Evolutionary conservation across 345 rosid species (phyloP), one percentile per base, ranked within the genome.

Genomic region (Raphanus raphanistrum): DNA sequence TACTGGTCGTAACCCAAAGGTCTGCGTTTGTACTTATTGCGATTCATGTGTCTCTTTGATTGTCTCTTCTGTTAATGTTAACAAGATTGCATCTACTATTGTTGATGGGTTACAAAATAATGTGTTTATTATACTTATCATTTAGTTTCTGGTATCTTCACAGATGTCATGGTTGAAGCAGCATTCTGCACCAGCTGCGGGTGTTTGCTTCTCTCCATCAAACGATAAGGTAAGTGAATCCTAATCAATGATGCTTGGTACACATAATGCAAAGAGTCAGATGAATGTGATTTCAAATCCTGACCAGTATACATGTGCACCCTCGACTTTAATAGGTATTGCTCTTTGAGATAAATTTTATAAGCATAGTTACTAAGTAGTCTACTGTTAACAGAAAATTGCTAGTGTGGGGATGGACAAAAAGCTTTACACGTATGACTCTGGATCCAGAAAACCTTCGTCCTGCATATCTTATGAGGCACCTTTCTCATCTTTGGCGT

Each of bases 331-430:
- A 21, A 68, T 61, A 59, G 54, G 59, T 36, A 13, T 35, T 61
- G 35, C 71, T 68, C 28, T 66, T 67, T 74, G 45, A 43, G 26
- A 74, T 64, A 9, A 65, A 73, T 58, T 54, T 48, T 16, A 45
- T 32, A 21, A 26, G 26, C 70, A 28, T 21, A 38, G 68, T 69
- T 31, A n/a, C 32, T 43, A 69, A 55, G 61, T 79, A 63, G 62
- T 52, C 58, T 80, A 26, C 68, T 58, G 50, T 59, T 80, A 69
- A 79, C 93, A 96, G 99, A 88, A 87, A 60, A 88, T 96, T 68
- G 94, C 92, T 66, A 96, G 96, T 71, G 91, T 96, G 82, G 99
- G 99, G 68, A 82, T 93, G 85, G 98, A 96, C 84, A 93, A 96
- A 81, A 96, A 93, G 85, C 81, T 96, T 55, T 93, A 96, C 79